Base-by-base conservation (phyloP, 2,329 filamentous ascomycete species). In the Ophiostoma piceae region DNA sequence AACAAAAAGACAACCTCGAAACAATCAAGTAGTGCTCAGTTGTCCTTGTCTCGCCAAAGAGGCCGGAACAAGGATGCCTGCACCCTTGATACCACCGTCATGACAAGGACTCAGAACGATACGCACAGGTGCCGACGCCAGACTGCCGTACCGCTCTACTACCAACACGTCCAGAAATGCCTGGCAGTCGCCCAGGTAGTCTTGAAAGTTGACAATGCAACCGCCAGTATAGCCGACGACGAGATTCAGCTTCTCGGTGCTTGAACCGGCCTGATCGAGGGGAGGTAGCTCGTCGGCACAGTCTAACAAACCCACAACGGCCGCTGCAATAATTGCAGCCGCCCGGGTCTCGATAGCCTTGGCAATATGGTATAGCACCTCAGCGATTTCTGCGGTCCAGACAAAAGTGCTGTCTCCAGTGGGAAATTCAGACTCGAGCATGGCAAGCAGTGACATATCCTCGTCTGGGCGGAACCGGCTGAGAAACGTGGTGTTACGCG, bases 201-300 rank as follows among this genome's bases (percentile, higher is more conserved):
- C 85, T 66, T 91, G 90, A 75, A 92, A 92, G 75, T 91, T 87
- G n/a, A 88, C 86, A 71, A 94, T 94, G 75, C 91, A 92, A 7
- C 90, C 90, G 41, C 91, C 91, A 0, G 91, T 92, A 76, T 92
- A 94, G 0, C 91, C 91, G 29, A 94, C 89, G 1, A 92, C 88
- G 39, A 94, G 78, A 74, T 92, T 88, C 72, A 80, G 74, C 71
- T 69, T 72, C 26, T 67, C 66, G 4, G 7, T 32, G 11, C 19
- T 47, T n/a, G 16, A n/a, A 16, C 16, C 7, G 19, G 62, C 9
- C 62, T 65, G 32, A 8, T 22, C 35, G 22, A 14, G 9, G 16
- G 32, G 19, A 22, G 76, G 80, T 14, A 94, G 83, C 74, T 94
- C 91, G 0, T 85, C 88, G 0, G 90, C 89, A 68, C 89, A 87